phyloP scores from a whole-genome alignment of 441 rosid species.

The Bruguiera hainesii region DNA sequence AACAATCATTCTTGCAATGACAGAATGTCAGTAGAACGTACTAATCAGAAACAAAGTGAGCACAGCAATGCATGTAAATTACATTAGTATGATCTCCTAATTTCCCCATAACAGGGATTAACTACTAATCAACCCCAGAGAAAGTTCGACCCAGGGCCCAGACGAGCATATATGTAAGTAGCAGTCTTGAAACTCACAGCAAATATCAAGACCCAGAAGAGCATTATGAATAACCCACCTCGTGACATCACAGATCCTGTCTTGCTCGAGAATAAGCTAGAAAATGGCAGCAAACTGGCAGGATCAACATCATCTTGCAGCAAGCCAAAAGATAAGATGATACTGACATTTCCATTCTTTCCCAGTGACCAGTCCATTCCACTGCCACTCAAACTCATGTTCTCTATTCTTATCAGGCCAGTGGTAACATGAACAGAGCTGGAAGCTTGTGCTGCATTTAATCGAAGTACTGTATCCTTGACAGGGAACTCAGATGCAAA shows the following conservation, averaged over 20 bases:
- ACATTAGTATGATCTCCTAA: constrained; percentile 12
- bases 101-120: constrained; percentile 14
- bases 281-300: constrained; percentile 19
- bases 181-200: constrained; percentile 62
- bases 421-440: constrained; percentile 80
- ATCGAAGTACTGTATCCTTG: constrained; percentile 57
- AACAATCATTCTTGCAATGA: no score
- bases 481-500: constrained; percentile 73
- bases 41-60: no score
- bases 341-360: constrained; percentile 63
- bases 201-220: constrained; percentile 66
- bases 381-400: constrained; percentile 30
- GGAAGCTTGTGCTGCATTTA: constrained; percentile 67
- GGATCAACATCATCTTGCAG: constrained; percentile 31
- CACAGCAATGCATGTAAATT: no score
- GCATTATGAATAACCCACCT: constrained; percentile 51
- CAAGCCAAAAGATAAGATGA: constrained; percentile 46
- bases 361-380: constrained; percentile 57
- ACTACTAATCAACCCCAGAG: constrained; percentile 1
- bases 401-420: constrained; percentile 84
- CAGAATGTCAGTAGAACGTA: no score
- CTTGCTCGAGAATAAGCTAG: constrained; percentile 38
- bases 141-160: constrained; percentile 21
- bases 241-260: constrained; percentile 38
- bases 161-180: constrained; percentile 37